phyloP scores from a whole-genome alignment of 2,329 filamentous ascomycete genomes.

The Cytospora chrysosperma region DNA sequence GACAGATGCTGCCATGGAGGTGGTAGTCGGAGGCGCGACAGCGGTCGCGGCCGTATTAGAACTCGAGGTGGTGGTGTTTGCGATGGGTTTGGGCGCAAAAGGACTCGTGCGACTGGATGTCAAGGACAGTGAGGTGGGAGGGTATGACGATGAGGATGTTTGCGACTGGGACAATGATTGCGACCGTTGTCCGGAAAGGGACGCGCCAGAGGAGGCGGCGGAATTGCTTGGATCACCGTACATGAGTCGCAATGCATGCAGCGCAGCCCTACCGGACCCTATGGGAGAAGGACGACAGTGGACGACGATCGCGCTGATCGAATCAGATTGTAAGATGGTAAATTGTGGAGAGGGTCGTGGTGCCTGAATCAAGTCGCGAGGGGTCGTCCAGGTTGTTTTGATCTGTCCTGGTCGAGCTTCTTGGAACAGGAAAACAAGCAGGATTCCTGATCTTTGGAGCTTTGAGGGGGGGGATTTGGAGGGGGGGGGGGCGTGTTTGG shows the following conservation, averaged over 20 bases:
- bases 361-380: slow-evolving; percentile 16
- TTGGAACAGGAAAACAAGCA: neutral
- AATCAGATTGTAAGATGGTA: slow-evolving; percentile 28
- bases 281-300: slow-evolving; percentile 25
- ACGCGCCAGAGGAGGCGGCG: slow-evolving; percentile 30
- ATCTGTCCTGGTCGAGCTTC: neutral
- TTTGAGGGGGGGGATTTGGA: neutral
- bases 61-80: slow-evolving; percentile 28
- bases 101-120: slow-evolving; percentile 35
- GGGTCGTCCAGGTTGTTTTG: neutral
- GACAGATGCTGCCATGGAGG: slow-evolving; percentile 46
- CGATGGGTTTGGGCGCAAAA: slow-evolving; percentile 30
- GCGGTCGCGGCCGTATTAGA: slow-evolving; percentile 36
- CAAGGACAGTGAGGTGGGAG: slow-evolving; percentile 38
- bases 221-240: slow-evolving; percentile 31
- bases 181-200: slow-evolving; percentile 13
- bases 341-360: slow-evolving; percentile 27
- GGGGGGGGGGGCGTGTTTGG: slow-evolving; percentile 4
- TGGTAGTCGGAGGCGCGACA: slow-evolving; percentile 31
- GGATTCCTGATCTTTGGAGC: neutral
- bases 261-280: slow-evolving; percentile 27
- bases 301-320: slow-evolving; percentile 35
- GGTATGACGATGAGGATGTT: slow-evolving; percentile 34
- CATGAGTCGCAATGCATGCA: slow-evolving; percentile 37
- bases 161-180: slow-evolving; percentile 15